Base-by-base conservation (phyloP, 352 stramenopile genomes). In the Pythium volutum region DNA sequence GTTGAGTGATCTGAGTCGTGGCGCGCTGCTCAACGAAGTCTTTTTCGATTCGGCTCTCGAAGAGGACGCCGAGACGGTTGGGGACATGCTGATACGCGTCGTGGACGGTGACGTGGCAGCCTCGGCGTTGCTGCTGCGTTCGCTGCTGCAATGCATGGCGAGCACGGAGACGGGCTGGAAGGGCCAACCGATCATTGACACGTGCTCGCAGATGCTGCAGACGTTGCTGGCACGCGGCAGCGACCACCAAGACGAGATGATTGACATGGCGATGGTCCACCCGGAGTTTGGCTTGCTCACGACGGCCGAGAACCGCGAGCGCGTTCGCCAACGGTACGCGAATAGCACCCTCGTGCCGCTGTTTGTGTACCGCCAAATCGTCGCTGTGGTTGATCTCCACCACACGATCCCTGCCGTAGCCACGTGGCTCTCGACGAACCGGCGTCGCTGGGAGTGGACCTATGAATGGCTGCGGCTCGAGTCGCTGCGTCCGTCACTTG, bases 391-490 rank as follows among this genome's bases (percentile, higher is more conserved):
- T 0, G 83, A 94, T 64, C 55, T 95, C 42, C 76, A 87, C 64
- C 67, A 71, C 50, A 87, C 87, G 29, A 76, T 93, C 14, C 64
- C 72, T 49, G 63, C 54, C 18, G 83, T 93, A 33, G 75, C 64
- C 15, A 27, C 56, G 22, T 95, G 82, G 84, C 66, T 95, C 22
- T 48, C 59, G 23, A 70, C 69, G 14, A 79, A 91, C 55, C 69
- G 71, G 4, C 68, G 54, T 27, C 70, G 82, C 22, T 94, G 85
- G 84, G 75, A 88, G 26, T 96, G 87, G 87, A 77, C 89, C 53
- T 93, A 96, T 55, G 84, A 96, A 49, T 96, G 87, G 87, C 64
- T 96, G n/a, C 85, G 87, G 38, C 51, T 94, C 11, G 85, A 96
- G 56, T 95, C 84, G 29, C 67, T 96, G 46, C 85, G 91, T 38